phyloP scores from a whole-genome alignment of 805 yeast species.

The Trichomonascus vanleenenianus region DNA sequence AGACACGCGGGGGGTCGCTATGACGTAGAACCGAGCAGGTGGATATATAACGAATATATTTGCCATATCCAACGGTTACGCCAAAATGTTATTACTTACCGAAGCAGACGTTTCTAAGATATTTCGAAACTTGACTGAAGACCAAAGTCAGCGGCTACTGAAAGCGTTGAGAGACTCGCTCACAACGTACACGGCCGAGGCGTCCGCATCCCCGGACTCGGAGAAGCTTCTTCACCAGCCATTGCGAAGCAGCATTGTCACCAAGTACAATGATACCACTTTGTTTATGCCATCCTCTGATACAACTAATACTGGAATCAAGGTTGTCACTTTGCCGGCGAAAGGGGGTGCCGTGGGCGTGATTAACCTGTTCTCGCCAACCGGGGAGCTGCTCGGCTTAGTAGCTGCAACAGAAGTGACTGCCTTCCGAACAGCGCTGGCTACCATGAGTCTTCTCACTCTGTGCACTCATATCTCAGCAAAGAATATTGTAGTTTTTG shows the following conservation, averaged over 20 bases:
- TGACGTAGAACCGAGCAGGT: no score
- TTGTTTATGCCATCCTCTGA: slow-evolving; percentile 2
- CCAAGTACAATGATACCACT: background rate
- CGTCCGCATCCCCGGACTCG: background rate
- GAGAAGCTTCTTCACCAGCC: slow-evolving; percentile 1
- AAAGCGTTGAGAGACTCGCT: background rate
- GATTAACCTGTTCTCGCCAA: background rate
- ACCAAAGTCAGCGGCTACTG: background rate
- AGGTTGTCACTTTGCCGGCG: slow-evolving; percentile 1
- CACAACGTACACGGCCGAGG: background rate
- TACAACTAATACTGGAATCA: background rate
- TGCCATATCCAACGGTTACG: background rate
- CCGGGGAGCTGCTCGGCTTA: slow-evolving; percentile 2
- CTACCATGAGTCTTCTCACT: slow-evolving; percentile 2
- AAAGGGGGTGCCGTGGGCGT: background rate
- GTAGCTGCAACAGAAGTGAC: slow-evolving; percentile 5
- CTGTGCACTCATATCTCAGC: background rate
- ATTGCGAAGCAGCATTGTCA: slow-evolving; percentile 2
- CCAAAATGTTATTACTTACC: background rate
- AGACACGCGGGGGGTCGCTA: no score
- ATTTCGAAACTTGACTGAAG: background rate
- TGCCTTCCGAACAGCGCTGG: slow-evolving; percentile 10
- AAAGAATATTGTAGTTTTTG: slow-evolving; percentile 1
- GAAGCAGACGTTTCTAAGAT: background rate
- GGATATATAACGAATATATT: no score